Conservation (phyloP, 768 basidiomycete species). For the Naganishia vaughanmartiniae region DNA sequence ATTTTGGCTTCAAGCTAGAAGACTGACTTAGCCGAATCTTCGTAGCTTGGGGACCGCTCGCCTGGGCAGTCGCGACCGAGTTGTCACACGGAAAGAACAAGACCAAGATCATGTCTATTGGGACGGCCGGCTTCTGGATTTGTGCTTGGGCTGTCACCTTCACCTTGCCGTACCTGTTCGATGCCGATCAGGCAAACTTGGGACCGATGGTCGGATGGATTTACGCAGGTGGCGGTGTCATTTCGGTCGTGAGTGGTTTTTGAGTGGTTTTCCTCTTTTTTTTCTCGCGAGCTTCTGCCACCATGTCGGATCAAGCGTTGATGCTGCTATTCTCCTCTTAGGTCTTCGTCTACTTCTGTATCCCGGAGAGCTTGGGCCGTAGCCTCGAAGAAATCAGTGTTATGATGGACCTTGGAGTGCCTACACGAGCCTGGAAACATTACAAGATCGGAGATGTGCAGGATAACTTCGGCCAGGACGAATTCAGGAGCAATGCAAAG, state of each 20-base stretch:
- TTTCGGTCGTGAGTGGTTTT: constrained; percentile 35
- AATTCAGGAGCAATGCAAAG: constrained; percentile 24
- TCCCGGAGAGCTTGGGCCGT: constrained; percentile 47
- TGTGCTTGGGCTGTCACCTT: constrained; percentile 51
- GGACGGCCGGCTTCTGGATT: constrained; percentile 52
- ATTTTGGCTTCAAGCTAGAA: constrained; percentile 28
- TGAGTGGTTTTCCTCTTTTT: not conserved
- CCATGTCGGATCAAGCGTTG: too few species aligned
- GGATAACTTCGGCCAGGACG: constrained; percentile 25
- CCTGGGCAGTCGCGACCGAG: constrained; percentile 36
- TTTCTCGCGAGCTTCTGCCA: not conserved
- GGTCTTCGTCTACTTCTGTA: constrained; percentile 47
- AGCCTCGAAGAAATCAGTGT: constrained; percentile 37
- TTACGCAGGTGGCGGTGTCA: constrained; percentile 40
- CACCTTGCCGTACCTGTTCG: constrained; percentile 51
- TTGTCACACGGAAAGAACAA: constrained; percentile 46
- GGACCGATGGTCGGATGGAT: constrained; percentile 50
- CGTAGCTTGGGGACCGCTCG: constrained; percentile 20
- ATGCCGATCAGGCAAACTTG: constrained; percentile 39
- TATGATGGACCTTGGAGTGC: constrained; percentile 45
- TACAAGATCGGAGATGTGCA: constrained; percentile 36
- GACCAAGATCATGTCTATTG: constrained; percentile 49
- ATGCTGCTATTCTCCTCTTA: constrained; percentile 8
- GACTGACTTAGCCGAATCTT: not conserved
- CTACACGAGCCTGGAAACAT: constrained; percentile 41